phyloP scores from a whole-genome alignment of 116 monocot genomes.

The Cymodocea nodosa region DNA sequence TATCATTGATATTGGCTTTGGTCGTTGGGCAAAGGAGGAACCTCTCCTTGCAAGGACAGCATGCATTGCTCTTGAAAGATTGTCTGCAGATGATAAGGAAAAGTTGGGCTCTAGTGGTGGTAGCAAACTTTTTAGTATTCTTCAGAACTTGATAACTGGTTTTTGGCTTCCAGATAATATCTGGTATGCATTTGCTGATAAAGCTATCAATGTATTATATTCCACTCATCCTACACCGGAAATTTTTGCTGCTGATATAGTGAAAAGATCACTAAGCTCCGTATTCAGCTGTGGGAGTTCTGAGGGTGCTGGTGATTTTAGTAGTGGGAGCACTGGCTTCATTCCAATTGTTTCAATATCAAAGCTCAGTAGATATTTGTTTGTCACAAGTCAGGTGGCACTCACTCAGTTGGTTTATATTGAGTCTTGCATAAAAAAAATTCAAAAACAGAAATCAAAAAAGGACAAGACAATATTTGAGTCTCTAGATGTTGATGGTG shows the following conservation, averaged over 20 bases:
- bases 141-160: conserved; percentile 60
- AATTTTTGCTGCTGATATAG: conserved; percentile 56
- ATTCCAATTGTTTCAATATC: conserved; percentile 23
- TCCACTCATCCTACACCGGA: conserved; percentile 80
- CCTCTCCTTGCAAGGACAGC: conserved; percentile 93
- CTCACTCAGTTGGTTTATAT: conserved; percentile 83
- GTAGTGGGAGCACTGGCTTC: conserved; percentile 10
- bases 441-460: conserved; percentile 66
- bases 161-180: conserved; percentile 66
- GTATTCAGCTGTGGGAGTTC: conserved; percentile 30
- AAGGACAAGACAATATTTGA: conserved; percentile 38
- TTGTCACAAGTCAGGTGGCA: conserved; percentile 77
- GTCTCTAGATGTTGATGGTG: conserved; percentile 13
- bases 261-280: conserved; percentile 46
- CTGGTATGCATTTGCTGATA: conserved; percentile 89
- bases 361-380: conserved; percentile 77
- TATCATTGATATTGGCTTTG: conserved; percentile 98
- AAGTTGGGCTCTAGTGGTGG: conserved; percentile 35
- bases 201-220: conserved; percentile 75
- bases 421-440: conserved; percentile 60
- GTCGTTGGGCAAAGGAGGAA: conserved; percentile 94
- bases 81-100: conserved; percentile 76
- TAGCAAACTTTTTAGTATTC: conserved; percentile 46
- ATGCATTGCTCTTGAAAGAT: conserved; percentile 71
- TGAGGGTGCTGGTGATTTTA: conserved; percentile 17